Percentiles rank a stretch among this genome's conserved stretches.
Conservation (phyloP, 2,329 filamentous ascomycete species). For the Xylaria sp. region DNA sequence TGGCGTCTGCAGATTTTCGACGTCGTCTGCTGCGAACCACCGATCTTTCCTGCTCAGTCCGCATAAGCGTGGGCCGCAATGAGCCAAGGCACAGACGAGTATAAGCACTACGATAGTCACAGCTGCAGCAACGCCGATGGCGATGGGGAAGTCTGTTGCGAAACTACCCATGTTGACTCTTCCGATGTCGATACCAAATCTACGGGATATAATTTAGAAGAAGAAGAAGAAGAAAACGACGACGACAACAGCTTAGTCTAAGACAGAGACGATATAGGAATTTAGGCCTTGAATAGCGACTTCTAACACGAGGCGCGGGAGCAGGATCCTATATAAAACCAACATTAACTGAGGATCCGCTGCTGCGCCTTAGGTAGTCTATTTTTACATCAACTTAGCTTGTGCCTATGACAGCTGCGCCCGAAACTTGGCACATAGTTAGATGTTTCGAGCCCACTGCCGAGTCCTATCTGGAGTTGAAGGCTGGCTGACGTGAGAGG, state of each 20-base stretch:
- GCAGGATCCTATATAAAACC: neutral
- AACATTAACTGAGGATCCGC: neutral
- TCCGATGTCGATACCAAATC: neutral
- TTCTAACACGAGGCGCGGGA: neutral
- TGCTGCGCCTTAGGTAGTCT: neutral
- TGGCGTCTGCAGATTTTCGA: neutral
- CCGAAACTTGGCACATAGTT: neutral
- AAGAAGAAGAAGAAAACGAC: slow-evolving; percentile 7
- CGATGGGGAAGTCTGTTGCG: slow-evolving; percentile 37
- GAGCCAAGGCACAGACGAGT: slow-evolving; percentile 43
- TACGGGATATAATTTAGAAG: neutral
- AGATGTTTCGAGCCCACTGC: neutral
- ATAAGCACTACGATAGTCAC: slow-evolving; percentile 38
- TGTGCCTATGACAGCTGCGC: slow-evolving; percentile 13
- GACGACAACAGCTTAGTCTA: neutral
- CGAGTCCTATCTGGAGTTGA: neutral
- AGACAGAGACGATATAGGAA: neutral
- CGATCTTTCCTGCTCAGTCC: slow-evolving; percentile 38
- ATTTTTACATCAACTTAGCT: neutral
- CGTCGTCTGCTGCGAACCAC: slow-evolving; percentile 31
- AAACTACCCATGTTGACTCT: slow-evolving; percentile 39
- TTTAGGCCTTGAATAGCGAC: neutral
- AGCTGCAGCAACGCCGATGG: slow-evolving; percentile 38
- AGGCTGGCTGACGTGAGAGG: slow-evolving; percentile 6
- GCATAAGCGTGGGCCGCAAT: slow-evolving; percentile 44